These are phyloP conservation scores for Pseudocercospora ulei DNA, from an alignment of 2,329 filamentous ascomycete species.

Conservation along the genomic window DNA sequence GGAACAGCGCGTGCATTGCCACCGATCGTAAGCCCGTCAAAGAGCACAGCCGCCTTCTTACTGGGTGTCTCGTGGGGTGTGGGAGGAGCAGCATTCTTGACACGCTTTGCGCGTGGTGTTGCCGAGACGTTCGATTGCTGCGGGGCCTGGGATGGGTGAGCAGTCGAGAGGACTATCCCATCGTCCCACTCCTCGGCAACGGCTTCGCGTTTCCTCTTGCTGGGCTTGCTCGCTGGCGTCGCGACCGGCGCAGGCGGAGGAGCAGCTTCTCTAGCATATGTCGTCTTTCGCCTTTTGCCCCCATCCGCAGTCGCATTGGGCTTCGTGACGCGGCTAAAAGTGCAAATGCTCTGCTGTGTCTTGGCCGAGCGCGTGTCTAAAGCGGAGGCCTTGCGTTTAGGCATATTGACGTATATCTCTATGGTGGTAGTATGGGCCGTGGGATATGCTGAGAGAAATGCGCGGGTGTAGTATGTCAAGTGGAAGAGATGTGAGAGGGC, in stretches of 20 bases:
- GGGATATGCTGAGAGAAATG: conserved; percentile 12
- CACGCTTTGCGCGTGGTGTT: conserved; percentile 32
- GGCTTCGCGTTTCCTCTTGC: conserved; percentile 27
- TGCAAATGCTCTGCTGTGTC: conserved; percentile 21
- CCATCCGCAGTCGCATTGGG: conserved; percentile 10
- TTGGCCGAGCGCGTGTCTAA: conserved; percentile 20
- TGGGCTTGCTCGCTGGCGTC: conserved; percentile 13
- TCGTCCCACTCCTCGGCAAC: conserved; percentile 25
- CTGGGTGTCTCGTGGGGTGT: conserved; percentile 33
- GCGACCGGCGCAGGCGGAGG: conserved; percentile 14
- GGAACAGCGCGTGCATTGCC: conserved; percentile 20
- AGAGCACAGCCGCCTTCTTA: conserved; percentile 31
- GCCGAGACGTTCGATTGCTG: conserved; percentile 14
- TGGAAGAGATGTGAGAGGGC: neutral
- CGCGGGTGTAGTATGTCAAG: conserved; percentile 1
- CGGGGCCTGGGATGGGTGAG: conserved; percentile 1
- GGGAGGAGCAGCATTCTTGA: conserved; percentile 28
- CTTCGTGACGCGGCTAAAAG: conserved; percentile 24
- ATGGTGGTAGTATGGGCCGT: conserved; percentile 39
- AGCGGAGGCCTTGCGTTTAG: conserved; percentile 28
- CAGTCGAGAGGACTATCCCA: conserved; percentile 15
- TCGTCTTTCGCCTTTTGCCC: conserved; percentile 24
- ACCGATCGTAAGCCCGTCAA: conserved; percentile 32
- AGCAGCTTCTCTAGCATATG: conserved; percentile 17
- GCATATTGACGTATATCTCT: conserved; percentile 44